phyloP scores from a whole-genome alignment of 2,329 filamentous ascomycete genomes.

The Curvularia sp. region DNA sequence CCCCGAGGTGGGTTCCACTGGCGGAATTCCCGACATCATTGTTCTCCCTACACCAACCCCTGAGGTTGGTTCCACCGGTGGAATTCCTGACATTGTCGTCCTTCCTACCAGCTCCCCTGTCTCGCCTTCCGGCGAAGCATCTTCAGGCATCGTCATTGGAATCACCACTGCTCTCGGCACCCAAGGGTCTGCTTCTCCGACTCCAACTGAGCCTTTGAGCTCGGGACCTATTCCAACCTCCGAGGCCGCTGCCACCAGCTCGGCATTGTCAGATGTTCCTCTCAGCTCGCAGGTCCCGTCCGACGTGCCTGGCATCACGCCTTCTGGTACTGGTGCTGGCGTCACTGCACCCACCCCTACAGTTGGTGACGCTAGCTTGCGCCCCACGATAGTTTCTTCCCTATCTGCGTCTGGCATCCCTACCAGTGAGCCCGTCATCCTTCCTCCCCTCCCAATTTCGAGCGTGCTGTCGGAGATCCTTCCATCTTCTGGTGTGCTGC shows the following conservation, averaged over 20 bases:
- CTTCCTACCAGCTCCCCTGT: conserved; percentile 13
- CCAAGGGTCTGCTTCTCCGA: conserved; percentile 19
- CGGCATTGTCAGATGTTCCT: conserved; percentile 19
- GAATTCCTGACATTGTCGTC: no score
- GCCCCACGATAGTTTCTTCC: conserved; percentile 27
- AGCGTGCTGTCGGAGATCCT: conserved; percentile 20
- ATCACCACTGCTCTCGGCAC: conserved; percentile 47
- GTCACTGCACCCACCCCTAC: conserved; percentile 27
- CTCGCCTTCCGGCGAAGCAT: conserved; percentile 8
- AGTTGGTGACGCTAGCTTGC: conserved; percentile 22
- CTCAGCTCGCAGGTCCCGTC: conserved; percentile 30
- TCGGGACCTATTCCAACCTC: conserved; percentile 35
- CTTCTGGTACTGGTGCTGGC: conserved; percentile 24
- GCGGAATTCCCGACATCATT: no score
- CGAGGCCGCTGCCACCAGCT: conserved; percentile 23
- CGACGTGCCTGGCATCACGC: conserved; percentile 29
- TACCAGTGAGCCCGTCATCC: conserved; percentile 21
- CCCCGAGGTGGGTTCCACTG: no score
- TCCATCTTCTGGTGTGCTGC: conserved; percentile 13
- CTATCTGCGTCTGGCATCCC: conserved; percentile 28
- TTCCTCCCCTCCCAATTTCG: conserved; percentile 16
- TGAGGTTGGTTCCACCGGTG: no score
- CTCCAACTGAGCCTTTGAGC: conserved; percentile 17
- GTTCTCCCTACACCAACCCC: no score
- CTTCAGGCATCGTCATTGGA: conserved; percentile 44